Percentiles rank a stretch among this genome's conserved stretches.
These are phyloP conservation scores for Neonectria magnoliae DNA, from an alignment of 2,329 filamentous ascomycete genomes.

Conservation along the genomic window DNA sequence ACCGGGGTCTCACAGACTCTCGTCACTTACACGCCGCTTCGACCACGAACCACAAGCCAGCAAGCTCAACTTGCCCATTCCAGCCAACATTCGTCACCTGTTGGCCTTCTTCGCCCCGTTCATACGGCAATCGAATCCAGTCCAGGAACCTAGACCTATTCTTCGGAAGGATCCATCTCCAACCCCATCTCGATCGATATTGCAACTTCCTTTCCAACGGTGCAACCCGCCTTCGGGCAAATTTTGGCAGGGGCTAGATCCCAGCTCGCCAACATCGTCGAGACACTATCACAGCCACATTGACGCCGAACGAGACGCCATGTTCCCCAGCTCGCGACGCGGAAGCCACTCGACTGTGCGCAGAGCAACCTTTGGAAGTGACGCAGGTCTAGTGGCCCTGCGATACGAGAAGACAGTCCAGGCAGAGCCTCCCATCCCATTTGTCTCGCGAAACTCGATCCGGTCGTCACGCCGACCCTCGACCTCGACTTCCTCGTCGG, in stretches of 20 bases:
- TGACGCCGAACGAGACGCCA: slow-evolving; percentile 30
- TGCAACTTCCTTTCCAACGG: slow-evolving; percentile 1
- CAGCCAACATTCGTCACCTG: background rate
- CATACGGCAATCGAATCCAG: background rate
- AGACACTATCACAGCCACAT: slow-evolving; percentile 14
- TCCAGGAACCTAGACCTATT: background rate
- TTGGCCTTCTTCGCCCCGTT: background rate
- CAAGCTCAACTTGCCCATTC: background rate
- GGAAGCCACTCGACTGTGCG: slow-evolving; percentile 50
- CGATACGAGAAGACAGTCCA: slow-evolving; percentile 70
- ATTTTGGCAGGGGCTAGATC: slow-evolving; percentile 20
- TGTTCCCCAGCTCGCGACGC: slow-evolving; percentile 56
- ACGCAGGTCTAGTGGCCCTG: slow-evolving; percentile 62
- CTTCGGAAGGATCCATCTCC: background rate
- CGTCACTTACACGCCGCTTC: slow-evolving; percentile 20
- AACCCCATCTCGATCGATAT: background rate
- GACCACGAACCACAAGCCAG: background rate
- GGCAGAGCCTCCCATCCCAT: slow-evolving; percentile 66
- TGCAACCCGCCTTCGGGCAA: slow-evolving; percentile 7
- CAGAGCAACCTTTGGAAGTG: slow-evolving; percentile 55
- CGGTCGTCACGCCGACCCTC: slow-evolving; percentile 44
- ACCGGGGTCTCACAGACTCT: slow-evolving; percentile 7
- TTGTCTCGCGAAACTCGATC: slow-evolving; percentile 56
- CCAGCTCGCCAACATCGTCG: slow-evolving; percentile 18
- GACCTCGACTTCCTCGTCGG: slow-evolving; percentile 25